These are phyloP conservation scores for Mortierella sp. DNA, from an alignment of 371 early-diverging fungal species.

Conservation along the genomic window DNA sequence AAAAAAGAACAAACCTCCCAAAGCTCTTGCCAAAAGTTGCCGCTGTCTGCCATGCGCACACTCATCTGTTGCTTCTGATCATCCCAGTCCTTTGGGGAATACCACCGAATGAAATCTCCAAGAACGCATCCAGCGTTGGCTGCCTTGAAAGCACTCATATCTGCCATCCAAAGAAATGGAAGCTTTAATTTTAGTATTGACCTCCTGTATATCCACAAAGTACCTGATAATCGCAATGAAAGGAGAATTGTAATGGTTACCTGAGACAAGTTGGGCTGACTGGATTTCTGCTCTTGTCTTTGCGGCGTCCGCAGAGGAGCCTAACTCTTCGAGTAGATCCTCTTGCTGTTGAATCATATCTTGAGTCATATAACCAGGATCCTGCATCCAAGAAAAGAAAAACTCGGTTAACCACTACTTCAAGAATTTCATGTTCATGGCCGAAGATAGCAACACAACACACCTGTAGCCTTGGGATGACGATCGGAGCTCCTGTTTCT, in stretches of 20 bases:
- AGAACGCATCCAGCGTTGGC: conserved; percentile 74
- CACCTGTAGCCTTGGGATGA: conserved; percentile 80
- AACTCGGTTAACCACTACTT: neutral
- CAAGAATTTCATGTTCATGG: neutral
- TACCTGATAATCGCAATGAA: neutral
- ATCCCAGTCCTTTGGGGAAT: conserved; percentile 91
- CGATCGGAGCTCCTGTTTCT: conserved; percentile 68
- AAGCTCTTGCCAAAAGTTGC: conserved; percentile 89
- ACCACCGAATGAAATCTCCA: conserved; percentile 95
- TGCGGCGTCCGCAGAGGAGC: conserved; percentile 78
- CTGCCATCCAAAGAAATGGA: conserved; percentile 13
- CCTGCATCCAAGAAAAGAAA: conserved; percentile 50
- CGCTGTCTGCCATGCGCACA: conserved; percentile 82
- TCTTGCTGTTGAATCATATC: conserved; percentile 91
- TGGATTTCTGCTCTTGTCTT: conserved; percentile 82
- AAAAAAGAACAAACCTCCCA: conserved; percentile 70
- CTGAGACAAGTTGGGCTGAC: conserved; percentile 82
- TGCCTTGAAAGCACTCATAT: conserved; percentile 68
- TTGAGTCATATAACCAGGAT: conserved; percentile 87
- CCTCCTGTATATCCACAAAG: neutral
- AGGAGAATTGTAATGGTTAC: conserved; percentile 21
- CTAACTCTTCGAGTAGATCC: conserved; percentile 78
- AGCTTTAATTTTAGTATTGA: neutral
- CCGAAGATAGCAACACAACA: neutral
- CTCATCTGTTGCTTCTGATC: conserved; percentile 70